Evolutionary conservation across 2,329 filamentous ascomycete species (phyloP).

Genomic region (Aureobasidium sp.): DNA sequence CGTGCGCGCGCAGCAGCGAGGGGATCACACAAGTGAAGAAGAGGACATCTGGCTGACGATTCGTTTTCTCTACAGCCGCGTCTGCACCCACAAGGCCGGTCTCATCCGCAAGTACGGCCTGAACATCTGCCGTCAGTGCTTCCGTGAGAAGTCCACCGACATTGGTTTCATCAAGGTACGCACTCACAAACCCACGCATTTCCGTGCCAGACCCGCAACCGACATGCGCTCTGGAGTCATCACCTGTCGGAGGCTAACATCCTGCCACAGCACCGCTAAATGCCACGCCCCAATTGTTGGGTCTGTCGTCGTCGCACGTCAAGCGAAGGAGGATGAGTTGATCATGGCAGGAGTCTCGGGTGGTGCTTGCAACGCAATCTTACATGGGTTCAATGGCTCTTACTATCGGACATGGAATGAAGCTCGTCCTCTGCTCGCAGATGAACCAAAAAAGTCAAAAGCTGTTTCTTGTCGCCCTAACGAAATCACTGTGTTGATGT

Average conservation of each 20-base stretch:
- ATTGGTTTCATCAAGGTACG: constrained; percentile 61
- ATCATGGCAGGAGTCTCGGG: constrained; percentile 13
- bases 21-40: background rate
- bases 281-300: constrained; percentile 5
- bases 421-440: constrained; percentile 11
- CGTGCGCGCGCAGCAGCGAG: background rate
- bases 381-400: constrained; percentile 12
- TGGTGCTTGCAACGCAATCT: constrained; percentile 9
- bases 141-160: constrained; percentile 58
- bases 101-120: constrained; percentile 99
- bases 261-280: constrained; percentile 26
- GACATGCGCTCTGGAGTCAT: constrained; percentile 11
- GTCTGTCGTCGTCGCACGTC: constrained; percentile 6
- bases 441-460: constrained; percentile 11
- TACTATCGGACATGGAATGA: constrained; percentile 14
- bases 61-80: constrained; percentile 47
- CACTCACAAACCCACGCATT: background rate
- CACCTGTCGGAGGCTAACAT: constrained; percentile 10
- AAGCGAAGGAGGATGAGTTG: constrained; percentile 8
- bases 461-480: constrained; percentile 8
- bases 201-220: constrained; percentile 10
- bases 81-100: constrained; percentile 94
- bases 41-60: constrained; percentile 21
- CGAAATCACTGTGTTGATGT: constrained; percentile 5
- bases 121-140: constrained; percentile 68